phyloP scores from a whole-genome alignment of 2,329 filamentous ascomycete species.

The Aspergillus terreus region DNA sequence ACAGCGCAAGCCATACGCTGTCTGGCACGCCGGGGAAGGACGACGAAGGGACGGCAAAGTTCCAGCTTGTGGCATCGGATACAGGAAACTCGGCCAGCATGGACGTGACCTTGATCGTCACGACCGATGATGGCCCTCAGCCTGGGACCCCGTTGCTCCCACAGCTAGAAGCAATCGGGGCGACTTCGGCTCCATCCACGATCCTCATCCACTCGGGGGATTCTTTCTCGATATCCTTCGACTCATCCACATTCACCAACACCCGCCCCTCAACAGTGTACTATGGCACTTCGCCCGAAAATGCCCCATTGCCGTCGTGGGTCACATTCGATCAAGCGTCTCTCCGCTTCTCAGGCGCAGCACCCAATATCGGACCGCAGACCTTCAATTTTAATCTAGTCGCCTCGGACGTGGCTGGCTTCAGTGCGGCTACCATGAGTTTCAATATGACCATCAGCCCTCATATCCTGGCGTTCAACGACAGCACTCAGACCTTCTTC shows the following conservation, averaged over 20 bases:
- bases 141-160: conserved; percentile 31
- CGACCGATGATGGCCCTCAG: conserved; percentile 40
- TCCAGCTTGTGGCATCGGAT: conserved; percentile 70
- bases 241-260: conserved; percentile 63
- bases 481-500: conserved; percentile 55
- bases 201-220: conserved; percentile 37
- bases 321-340: conserved; percentile 64
- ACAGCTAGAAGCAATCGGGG: conserved; percentile 34
- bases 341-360: conserved; percentile 67
- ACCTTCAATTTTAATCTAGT: conserved; percentile 69
- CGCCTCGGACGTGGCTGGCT: conserved; percentile 76
- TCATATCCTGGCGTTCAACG: conserved; percentile 64
- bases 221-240: conserved; percentile 67
- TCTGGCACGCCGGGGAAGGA: conserved; percentile 64
- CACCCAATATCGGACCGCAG: conserved; percentile 68
- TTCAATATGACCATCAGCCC: conserved; percentile 71
- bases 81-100: conserved; percentile 59
- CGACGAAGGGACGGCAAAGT: conserved; percentile 56
- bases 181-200: conserved; percentile 36
- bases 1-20: conserved; percentile 61
- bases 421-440: conserved; percentile 60
- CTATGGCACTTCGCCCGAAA: conserved; percentile 71
- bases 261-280: conserved; percentile 58
- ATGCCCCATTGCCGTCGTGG: conserved; percentile 84
- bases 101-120: conserved; percentile 68